A percentile compares a stretch with the other conserved stretches of the same genome.
Evolutionary conservation across 2,329 filamentous ascomycete species (phyloP).

Genomic region (Penicillium glabrum): DNA sequence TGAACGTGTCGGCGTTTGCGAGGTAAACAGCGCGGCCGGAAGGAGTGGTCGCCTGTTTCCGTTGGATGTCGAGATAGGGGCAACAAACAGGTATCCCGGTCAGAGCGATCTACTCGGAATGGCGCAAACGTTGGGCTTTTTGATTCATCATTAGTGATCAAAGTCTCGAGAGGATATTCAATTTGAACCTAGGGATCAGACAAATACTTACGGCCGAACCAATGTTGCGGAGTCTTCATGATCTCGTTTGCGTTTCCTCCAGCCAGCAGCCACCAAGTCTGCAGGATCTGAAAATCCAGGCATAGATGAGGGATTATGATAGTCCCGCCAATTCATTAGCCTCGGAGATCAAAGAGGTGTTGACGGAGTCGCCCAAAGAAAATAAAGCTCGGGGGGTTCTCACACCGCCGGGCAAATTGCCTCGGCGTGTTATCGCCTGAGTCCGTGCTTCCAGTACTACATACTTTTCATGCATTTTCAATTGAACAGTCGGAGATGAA

Average conservation of each 20-base stretch:
- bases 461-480: too few species aligned
- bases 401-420: neutral
- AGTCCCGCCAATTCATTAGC: slow-evolving; percentile 6
- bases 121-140: slow-evolving; percentile 16
- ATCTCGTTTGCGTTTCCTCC: slow-evolving; percentile 26
- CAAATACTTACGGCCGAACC: slow-evolving; percentile 18
- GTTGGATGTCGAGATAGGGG: slow-evolving; percentile 14
- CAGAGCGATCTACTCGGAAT: slow-evolving; percentile 14
- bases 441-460: neutral
- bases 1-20: slow-evolving; percentile 26
- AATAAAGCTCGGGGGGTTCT: neutral
- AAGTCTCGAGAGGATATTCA: neutral
- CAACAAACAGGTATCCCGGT: slow-evolving; percentile 9
- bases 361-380: neutral
- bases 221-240: slow-evolving; percentile 18
- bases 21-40: slow-evolving; percentile 24
- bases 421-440: neutral
- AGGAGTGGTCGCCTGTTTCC: slow-evolving; percentile 16
- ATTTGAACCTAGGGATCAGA: neutral
- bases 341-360: neutral
- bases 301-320: slow-evolving; percentile 9
- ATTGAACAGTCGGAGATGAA: too few species aligned
- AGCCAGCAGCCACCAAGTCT: slow-evolving; percentile 14
- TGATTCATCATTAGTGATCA: neutral
- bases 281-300: slow-evolving; percentile 18